Conservation (phyloP, 495 filamentous ascomycete species). For the Aspergillus leporis region DNA sequence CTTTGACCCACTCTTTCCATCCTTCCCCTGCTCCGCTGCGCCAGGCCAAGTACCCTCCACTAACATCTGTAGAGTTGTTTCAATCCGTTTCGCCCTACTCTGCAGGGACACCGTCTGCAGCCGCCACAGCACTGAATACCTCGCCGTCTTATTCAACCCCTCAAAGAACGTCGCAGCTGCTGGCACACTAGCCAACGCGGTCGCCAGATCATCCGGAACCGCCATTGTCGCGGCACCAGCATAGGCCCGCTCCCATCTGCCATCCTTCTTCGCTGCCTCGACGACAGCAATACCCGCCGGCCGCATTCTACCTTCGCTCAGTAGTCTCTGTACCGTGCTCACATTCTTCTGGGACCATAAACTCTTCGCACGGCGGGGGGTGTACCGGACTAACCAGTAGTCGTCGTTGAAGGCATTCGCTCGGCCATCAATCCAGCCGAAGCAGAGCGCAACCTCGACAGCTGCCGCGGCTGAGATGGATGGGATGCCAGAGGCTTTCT, state of each 20-base stretch:
- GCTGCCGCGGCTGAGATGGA: conserved; percentile 55
- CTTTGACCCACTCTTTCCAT: too few species aligned
- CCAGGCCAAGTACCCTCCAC: conserved; percentile 7
- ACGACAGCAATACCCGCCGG: conserved; percentile 47
- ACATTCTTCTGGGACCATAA: conserved; percentile 56
- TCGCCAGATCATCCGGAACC: conserved; percentile 46
- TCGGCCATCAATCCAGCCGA: conserved; percentile 63
- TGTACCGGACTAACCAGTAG: conserved; percentile 53
- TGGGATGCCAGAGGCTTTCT: conserved; percentile 43
- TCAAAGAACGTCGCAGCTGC: conserved; percentile 40
- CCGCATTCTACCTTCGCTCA: conserved; percentile 46
- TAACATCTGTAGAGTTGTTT: conserved; percentile 24
- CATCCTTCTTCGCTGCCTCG: conserved; percentile 54
- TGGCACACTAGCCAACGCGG: conserved; percentile 28
- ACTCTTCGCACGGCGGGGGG: conserved; percentile 53
- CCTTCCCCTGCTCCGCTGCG: too few species aligned
- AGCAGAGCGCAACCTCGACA: conserved; percentile 55
- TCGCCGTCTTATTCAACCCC: conserved; percentile 38
- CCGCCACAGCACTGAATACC: conserved; percentile 44
- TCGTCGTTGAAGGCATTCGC: conserved; percentile 38
- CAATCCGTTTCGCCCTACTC: conserved; percentile 23
- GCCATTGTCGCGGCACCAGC: conserved; percentile 41
- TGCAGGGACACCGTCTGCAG: conserved; percentile 37
- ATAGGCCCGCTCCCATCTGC: conserved; percentile 57
- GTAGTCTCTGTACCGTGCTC: conserved; percentile 40